phyloP scores from a whole-genome alignment of 177 flowering plant genomes.

The Vitis hybrid region DNA sequence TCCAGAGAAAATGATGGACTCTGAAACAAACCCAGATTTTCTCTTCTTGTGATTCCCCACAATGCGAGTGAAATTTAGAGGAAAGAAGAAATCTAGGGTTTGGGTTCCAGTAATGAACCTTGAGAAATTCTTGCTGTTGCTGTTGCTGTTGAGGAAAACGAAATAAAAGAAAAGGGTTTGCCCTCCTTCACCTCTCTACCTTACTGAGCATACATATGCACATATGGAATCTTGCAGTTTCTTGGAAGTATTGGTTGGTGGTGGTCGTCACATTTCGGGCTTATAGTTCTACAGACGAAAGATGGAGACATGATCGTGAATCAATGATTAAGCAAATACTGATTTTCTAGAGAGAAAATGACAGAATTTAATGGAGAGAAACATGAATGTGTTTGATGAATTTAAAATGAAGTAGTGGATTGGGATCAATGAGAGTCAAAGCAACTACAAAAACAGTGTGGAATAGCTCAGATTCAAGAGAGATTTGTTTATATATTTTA shows the following conservation, averaged over 20 bases:
- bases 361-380: not conserved
- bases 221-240: conserved; percentile 30
- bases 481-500: not conserved
- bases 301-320: not conserved
- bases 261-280: conserved; percentile 10
- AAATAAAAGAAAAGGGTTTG: conserved; percentile 14
- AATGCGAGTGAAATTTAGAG: not conserved
- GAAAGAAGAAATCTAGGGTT: conserved; percentile 22
- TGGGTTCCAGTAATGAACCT: not conserved
- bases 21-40: not conserved
- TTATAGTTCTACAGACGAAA: conserved; percentile 6
- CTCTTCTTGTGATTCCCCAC: too few species aligned
- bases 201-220: not conserved
- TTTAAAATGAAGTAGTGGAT: not conserved
- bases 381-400: not conserved
- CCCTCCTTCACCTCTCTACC: conserved; percentile 5
- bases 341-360: conserved; percentile 5
- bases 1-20: conserved; percentile 8
- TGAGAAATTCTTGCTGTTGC: not conserved
- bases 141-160: conserved; percentile 9
- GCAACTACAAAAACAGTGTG: not conserved
- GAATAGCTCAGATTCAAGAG: not conserved
- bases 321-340: not conserved
- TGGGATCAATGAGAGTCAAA: conserved; percentile 14
- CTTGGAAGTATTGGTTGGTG: conserved; percentile 27